A percentile compares a stretch with the other conserved stretches of the same genome.
These are phyloP conservation scores for Mallotus nudiflorus DNA, from an alignment of 345 rosid genomes.

Conservation along the genomic window DNA sequence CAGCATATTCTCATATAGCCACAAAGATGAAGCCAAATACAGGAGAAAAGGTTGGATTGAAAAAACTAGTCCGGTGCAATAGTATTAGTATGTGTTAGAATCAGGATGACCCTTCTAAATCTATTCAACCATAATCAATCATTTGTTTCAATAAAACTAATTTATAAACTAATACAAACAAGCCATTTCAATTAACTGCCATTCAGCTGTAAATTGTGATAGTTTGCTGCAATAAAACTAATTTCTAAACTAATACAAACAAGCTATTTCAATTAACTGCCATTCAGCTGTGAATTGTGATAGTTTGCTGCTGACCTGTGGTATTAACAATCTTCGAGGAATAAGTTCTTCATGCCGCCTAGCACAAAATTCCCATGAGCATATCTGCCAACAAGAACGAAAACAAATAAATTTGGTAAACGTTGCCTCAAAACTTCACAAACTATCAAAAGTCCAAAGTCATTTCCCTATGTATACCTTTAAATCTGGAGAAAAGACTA, in stretches of 20 bases:
- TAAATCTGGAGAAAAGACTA: constrained; percentile 90
- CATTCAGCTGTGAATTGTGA: too few relatives aligned
- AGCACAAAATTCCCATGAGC: constrained; percentile 99
- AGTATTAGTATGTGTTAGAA: not conserved
- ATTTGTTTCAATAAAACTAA: not conserved
- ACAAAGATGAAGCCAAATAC: not conserved
- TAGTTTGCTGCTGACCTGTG: constrained; percentile 58
- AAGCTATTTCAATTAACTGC: not conserved
- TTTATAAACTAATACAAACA: not conserved
- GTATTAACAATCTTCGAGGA: constrained; percentile 84
- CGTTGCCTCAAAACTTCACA: not conserved
- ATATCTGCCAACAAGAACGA: constrained; percentile 51
- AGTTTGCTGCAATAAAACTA: not conserved
- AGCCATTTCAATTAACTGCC: not conserved
- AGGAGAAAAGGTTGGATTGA: too few relatives aligned
- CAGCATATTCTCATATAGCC: not conserved
- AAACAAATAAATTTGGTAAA: constrained; percentile 9
- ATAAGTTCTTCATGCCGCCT: constrained; percentile 97
- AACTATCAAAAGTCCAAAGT: not conserved
- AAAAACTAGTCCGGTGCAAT: not conserved
- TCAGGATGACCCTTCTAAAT: not conserved
- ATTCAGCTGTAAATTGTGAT: too few relatives aligned
- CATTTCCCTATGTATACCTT: constrained; percentile 47
- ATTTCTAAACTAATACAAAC: not conserved
- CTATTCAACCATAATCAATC: not conserved